Evolutionary conservation across 106 monocot species (phyloP), one percentile per base, ranked within the genome.

Genomic region (Triglochin maritima): DNA sequence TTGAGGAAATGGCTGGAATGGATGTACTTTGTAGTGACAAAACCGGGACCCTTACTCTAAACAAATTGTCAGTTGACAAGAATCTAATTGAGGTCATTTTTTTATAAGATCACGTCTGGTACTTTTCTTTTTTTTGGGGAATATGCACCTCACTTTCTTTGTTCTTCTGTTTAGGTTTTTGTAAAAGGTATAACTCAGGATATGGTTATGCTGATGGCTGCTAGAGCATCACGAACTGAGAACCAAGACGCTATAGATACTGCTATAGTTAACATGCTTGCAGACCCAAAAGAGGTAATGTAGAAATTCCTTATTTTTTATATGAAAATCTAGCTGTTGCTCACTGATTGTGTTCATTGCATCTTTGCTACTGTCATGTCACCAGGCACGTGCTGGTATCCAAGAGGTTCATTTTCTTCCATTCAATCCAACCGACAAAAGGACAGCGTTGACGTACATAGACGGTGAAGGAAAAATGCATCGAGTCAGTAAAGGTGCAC

Each of bases 231-330:
- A 3, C 65, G 94, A 61, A 83, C 72, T 68, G 94, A 95, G 79
- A 95, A 95, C 72, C 94, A 95, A 78, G 94, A 95, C 80, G 94
- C 94, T 15, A 94, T 94, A 58, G 94, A 95, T 65, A 74, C 87
- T 81, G 90, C 94, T 49, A 90, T 90, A 59, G 94, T 95, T 80
- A 83, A 83, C 7, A 95, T 85, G 87, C 94, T 95, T 81, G 89
- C 87, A 64, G 94, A 95, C 63, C 94, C 94, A 51, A 87, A 83
- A 59, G 90, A 90, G 85, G 94, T 95, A 78, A 52, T 17, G 7
- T 3, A 17, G 5, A 6, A 46, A 4, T 52, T 11, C 52, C 7
- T 52, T 6, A 7, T 52, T 8, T 11, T 52, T 11, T 52, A 52
- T 17, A 17, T 14, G 10, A 10, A 51, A 29, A 47, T 46, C 9